Base-by-base conservation (phyloP, 2,329 filamentous ascomycete genomes). In the Ceratocystis smalleyi region DNA sequence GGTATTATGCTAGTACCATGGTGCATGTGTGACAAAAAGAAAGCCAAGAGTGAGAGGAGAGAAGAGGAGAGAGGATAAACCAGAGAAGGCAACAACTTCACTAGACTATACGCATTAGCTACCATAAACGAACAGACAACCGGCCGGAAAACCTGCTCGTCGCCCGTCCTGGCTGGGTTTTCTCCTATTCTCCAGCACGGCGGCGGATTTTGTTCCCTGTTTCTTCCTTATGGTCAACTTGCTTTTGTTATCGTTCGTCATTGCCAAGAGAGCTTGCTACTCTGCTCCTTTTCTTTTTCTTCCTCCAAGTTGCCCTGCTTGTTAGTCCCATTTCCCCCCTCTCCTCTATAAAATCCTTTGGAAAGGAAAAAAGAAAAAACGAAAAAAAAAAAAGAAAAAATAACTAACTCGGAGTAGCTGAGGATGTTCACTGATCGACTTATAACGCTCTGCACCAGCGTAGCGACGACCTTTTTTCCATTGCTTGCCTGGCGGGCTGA, bases 261-360 rank as follows among this genome's bases (percentile, higher is more conserved):
- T 49, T 19, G 47, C 22, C 27, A 27, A 24, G 12, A 4, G 10
- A 24, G 47, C 17, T 24, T n/a, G 17, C 45, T 49, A 49, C n/a
- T 47, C 43, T n/a, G 43, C 19, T 19, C 35, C 51, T 57, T 30
- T 17, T 17, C 4, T 30, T 49, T 57, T 17, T 57, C 24, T 57
- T 30, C 51, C 15, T n/a, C 27, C 24, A 57, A 57, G 51, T 57
- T 57, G 51, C 51, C 51, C 51, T 57, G 51, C 51, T 57, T 57
- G 12, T 57, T 57, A 57, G 51, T 30, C 24, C 22, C 8, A n/a
- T 27, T n/a, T 17, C 22, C 22, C 51, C 27, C 24, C 51, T 55
- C 24, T 49, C 12, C 12, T 30, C 17, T 30, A 35, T 57, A 35
- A 57, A 57, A 30, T 30, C 51, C 17, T 32, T 32, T 5, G 8